phyloP scores from a whole-genome alignment of 2,329 filamentous ascomycete genomes.

The Sarocladiaceae sp. region DNA sequence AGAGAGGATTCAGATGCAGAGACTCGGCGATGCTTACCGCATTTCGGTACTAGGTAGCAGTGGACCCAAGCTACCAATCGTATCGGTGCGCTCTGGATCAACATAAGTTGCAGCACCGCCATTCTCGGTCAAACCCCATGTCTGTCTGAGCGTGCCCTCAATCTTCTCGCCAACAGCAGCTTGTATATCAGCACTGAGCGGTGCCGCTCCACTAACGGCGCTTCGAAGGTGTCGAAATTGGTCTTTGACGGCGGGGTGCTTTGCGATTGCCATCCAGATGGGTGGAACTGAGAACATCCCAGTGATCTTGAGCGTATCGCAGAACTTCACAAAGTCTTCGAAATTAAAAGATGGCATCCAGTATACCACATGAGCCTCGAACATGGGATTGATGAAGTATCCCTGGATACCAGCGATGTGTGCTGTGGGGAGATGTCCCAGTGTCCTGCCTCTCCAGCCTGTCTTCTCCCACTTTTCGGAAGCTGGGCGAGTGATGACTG shows the following conservation, averaged over 20 bases:
- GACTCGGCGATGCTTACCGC: slow-evolving; percentile 16
- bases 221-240: slow-evolving; percentile 47
- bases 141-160: slow-evolving; percentile 40
- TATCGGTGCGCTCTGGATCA: slow-evolving; percentile 33
- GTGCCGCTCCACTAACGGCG: slow-evolving; percentile 51
- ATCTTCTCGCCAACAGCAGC: slow-evolving; percentile 45
- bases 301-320: slow-evolving; percentile 45
- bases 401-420: slow-evolving; percentile 42
- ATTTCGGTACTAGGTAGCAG: slow-evolving; percentile 24
- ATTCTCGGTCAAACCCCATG: slow-evolving; percentile 57
- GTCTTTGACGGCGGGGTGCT: slow-evolving; percentile 48
- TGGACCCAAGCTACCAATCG: slow-evolving; percentile 40
- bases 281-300: slow-evolving; percentile 57
- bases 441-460: slow-evolving; percentile 27
- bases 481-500: slow-evolving; percentile 24
- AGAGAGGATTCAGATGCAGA: not conserved
- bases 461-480: slow-evolving; percentile 20
- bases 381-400: slow-evolving; percentile 37
- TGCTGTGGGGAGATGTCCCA: slow-evolving; percentile 40
- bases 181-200: slow-evolving; percentile 51
- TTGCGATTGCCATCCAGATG: slow-evolving; percentile 56
- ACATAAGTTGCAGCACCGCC: slow-evolving; percentile 42
- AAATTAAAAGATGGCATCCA: slow-evolving; percentile 63
- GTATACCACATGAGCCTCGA: slow-evolving; percentile 45
- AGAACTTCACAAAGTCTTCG: slow-evolving; percentile 48